Conservation (phyloP, 2,329 filamentous ascomycete genomes). For the Pyricularia sp. region DNA sequence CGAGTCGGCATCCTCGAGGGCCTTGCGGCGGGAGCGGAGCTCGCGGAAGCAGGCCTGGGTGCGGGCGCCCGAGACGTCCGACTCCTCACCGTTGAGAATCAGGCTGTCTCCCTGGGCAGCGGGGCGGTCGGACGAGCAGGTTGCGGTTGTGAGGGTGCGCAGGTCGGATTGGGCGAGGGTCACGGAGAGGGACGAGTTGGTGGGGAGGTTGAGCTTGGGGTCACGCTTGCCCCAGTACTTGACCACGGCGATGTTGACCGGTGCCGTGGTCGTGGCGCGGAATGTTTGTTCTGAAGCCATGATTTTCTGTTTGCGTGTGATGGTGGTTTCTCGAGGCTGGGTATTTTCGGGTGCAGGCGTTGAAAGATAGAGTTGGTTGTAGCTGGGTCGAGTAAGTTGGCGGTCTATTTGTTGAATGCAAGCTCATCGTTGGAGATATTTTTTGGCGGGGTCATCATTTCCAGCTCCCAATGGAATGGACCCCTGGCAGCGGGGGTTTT, state of each 20-base stretch:
- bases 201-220: constrained; percentile 86
- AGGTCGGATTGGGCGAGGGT: constrained; percentile 92
- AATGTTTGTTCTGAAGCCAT: constrained; percentile 55
- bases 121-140: constrained; percentile 67
- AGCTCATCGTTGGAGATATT: neutral
- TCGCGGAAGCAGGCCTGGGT: constrained; percentile 93
- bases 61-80: constrained; percentile 79
- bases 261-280: constrained; percentile 90
- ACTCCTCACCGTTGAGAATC: constrained; percentile 70
- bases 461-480: neutral
- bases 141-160: constrained; percentile 90
- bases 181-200: constrained; percentile 94
- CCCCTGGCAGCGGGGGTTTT: neutral
- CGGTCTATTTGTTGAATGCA: neutral
- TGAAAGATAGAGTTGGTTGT: neutral
- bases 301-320: neutral
- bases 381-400: neutral
- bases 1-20: constrained; percentile 62
- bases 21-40: constrained; percentile 66
- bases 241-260: constrained; percentile 96
- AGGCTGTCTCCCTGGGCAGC: constrained; percentile 54
- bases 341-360: neutral
- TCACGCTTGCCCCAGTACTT: constrained; percentile 99
- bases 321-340: neutral
- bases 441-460: neutral